Conservation (phyloP, 106 monocot species). For the Hemerocallis citrina region DNA sequence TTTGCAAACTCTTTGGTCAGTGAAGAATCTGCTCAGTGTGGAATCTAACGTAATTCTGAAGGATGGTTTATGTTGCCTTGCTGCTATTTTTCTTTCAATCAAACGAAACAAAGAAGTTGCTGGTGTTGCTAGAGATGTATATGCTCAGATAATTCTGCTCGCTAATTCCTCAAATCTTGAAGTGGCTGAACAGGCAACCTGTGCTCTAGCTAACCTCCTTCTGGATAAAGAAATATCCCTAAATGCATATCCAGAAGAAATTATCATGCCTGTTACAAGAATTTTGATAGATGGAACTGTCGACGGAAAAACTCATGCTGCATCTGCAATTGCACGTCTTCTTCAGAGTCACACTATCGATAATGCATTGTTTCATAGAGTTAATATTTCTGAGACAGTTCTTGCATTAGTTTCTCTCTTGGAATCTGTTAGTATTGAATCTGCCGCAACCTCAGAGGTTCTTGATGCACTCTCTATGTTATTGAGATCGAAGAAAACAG, state of each 20-base stretch:
- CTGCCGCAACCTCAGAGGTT: slow-evolving; percentile 80
- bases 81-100: slow-evolving; percentile 92
- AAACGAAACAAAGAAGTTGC: slow-evolving; percentile 85
- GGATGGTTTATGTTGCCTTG: slow-evolving; percentile 63
- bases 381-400: slow-evolving; percentile 78
- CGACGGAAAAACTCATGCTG: slow-evolving; percentile 87
- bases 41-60: slow-evolving; percentile 64
- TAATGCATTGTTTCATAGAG: slow-evolving; percentile 35
- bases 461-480: slow-evolving; percentile 76
- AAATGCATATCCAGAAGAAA: slow-evolving; percentile 56
- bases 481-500: slow-evolving; percentile 43
- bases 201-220: slow-evolving; percentile 91
- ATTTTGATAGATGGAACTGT: slow-evolving; percentile 74
- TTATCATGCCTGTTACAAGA: slow-evolving; percentile 63
- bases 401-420: slow-evolving; percentile 75
- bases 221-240: slow-evolving; percentile 60
- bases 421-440: slow-evolving; percentile 55
- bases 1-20: slow-evolving; percentile 53
- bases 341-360: slow-evolving; percentile 45
- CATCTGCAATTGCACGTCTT: slow-evolving; percentile 86
- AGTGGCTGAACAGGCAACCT: slow-evolving; percentile 82
- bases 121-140: slow-evolving; percentile 48
- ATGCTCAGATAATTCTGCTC: slow-evolving; percentile 45
- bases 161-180: slow-evolving; percentile 68
- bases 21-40: slow-evolving; percentile 52